phyloP scores from a whole-genome alignment of 805 yeast genomes.

The Ogataea parapolymorpha region DNA sequence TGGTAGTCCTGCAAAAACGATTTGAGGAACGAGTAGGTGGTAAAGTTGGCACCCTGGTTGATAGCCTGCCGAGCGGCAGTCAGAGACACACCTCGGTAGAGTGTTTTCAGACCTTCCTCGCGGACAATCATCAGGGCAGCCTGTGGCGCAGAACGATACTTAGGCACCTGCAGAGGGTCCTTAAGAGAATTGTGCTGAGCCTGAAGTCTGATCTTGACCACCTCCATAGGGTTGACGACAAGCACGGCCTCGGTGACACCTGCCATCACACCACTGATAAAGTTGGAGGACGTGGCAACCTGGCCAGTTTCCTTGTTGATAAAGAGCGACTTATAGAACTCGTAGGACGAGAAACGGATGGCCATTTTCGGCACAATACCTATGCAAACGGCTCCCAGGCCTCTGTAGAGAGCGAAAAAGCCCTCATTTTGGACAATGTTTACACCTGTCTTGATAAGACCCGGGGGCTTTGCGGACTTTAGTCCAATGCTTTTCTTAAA shows the following conservation, averaged over 20 bases:
- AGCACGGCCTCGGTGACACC: constrained; percentile 94
- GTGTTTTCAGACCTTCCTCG: constrained; percentile 87
- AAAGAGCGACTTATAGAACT: constrained; percentile 72
- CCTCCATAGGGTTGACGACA: constrained; percentile 97
- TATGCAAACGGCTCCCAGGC: constrained; percentile 93
- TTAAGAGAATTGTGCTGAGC: constrained; percentile 92
- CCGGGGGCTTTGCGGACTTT: constrained; percentile 62
- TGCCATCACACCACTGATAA: constrained; percentile 93
- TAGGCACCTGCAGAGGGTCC: constrained; percentile 72
- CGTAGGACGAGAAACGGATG: constrained; percentile 91
- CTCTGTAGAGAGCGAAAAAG: constrained; percentile 84
- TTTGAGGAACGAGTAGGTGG: constrained; percentile 85
- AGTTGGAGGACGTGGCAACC: constrained; percentile 71
- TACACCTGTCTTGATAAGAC: constrained; percentile 79
- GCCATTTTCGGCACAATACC: constrained; percentile 99
- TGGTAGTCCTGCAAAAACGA: constrained; percentile 64
- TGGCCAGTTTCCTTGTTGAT: constrained; percentile 57
- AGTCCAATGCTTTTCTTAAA: constrained; percentile 61
- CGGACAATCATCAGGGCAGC: constrained; percentile 77
- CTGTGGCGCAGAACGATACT: constrained; percentile 90
- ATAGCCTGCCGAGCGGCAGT: constrained; percentile 98
- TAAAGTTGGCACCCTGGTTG: constrained; percentile 97
- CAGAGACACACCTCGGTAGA: constrained; percentile 91
- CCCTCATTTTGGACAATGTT: constrained; percentile 78
- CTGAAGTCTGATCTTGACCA: constrained; percentile 92